Conservation (phyloP, 352 stramenopile genomes). For the Elongisporangium prolatum region DNA sequence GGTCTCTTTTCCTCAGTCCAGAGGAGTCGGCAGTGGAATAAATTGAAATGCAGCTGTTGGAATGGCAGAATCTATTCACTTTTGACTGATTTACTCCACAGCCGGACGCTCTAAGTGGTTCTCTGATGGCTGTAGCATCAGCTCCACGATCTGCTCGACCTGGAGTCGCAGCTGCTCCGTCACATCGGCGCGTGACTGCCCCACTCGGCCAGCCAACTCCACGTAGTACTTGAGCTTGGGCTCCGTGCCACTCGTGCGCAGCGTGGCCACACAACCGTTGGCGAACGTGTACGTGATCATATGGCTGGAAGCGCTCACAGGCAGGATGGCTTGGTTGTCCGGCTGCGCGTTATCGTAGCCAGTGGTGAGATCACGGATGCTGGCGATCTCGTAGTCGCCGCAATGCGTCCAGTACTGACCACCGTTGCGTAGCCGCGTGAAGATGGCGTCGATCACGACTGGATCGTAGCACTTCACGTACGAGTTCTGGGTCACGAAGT, state of each 20-base stretch:
- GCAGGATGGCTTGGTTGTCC: slow-evolving; percentile 90
- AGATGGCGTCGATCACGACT: slow-evolving; percentile 83
- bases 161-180: slow-evolving; percentile 46
- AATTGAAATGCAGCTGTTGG: background rate
- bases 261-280: slow-evolving; percentile 95
- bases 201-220: slow-evolving; percentile 80
- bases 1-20: too few relatives aligned
- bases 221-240: slow-evolving; percentile 99
- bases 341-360: slow-evolving; percentile 83
- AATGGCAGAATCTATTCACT: background rate
- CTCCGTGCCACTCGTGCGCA: slow-evolving; percentile 97
- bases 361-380: slow-evolving; percentile 87
- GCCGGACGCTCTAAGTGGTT: slow-evolving; percentile 69
- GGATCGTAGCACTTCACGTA: slow-evolving; percentile 96
- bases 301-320: slow-evolving; percentile 87
- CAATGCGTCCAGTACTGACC: slow-evolving; percentile 84
- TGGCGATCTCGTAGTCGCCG: slow-evolving; percentile 74
- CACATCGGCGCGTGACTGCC: slow-evolving; percentile 62
- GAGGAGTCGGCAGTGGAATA: background rate
- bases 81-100: slow-evolving; percentile 18
- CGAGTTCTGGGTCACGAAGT: slow-evolving; percentile 96
- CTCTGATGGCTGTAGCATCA: slow-evolving; percentile 77
- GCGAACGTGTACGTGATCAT: slow-evolving; percentile 97
- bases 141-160: slow-evolving; percentile 70
- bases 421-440: slow-evolving; percentile 88